phyloP scores from a whole-genome alignment of 2,329 filamentous ascomycete species.

The Clonostachys sp. region DNA sequence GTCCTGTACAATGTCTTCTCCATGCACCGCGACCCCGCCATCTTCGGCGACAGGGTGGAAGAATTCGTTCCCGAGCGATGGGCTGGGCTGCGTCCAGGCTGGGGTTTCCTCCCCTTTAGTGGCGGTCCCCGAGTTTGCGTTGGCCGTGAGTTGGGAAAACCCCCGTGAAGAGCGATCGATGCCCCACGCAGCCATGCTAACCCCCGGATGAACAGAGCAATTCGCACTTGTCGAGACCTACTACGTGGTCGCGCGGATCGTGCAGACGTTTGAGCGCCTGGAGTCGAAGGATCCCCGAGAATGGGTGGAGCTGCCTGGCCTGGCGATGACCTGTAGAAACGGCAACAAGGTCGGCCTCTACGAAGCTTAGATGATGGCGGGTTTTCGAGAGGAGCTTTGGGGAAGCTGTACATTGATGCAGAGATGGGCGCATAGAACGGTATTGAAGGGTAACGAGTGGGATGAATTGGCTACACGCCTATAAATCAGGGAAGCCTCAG shows the following conservation, averaged over 20 bases:
- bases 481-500: no score
- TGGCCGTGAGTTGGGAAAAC: slow-evolving; percentile 24
- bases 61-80: slow-evolving; percentile 35
- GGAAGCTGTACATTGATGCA: no score
- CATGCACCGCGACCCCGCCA: slow-evolving; percentile 27
- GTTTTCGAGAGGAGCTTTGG: no score
- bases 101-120: slow-evolving; percentile 39
- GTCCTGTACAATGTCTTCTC: slow-evolving; percentile 37
- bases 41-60: slow-evolving; percentile 28
- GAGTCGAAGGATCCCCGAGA: slow-evolving; percentile 16
- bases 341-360: slow-evolving; percentile 14
- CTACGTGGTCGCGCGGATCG: slow-evolving; percentile 26
- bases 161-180: background rate
- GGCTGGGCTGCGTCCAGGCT: slow-evolving; percentile 28
- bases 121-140: slow-evolving; percentile 39
- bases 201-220: slow-evolving; percentile 16
- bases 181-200: background rate
- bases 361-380: no score
- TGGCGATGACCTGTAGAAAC: slow-evolving; percentile 25
- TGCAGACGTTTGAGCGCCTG: slow-evolving; percentile 20
- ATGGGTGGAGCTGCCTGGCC: slow-evolving; percentile 25
- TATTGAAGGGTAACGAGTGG: no score
- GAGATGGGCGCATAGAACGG: no score
- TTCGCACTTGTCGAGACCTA: slow-evolving; percentile 25
- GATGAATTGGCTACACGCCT: no score